Conservation (phyloP, 768 basidiomycete species). For the Paxillus ammoniavirescens region DNA sequence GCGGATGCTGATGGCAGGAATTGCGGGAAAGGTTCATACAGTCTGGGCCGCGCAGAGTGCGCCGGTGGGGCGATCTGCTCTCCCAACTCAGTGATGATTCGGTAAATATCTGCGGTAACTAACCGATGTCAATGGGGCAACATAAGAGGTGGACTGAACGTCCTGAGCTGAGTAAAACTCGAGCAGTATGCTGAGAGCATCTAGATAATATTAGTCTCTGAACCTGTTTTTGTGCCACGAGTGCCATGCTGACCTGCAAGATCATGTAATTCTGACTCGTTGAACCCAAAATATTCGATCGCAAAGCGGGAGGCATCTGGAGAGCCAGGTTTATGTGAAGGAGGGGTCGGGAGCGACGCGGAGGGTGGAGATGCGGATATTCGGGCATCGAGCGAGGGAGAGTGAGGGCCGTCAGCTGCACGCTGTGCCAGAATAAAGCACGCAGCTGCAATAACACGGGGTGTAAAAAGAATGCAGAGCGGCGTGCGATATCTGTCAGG, state of each 20-base stretch:
- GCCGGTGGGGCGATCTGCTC: conserved; percentile 51
- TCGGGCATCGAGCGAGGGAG: conserved; percentile 70
- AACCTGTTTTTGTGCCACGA: not conserved
- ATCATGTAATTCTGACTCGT: conserved; percentile 51
- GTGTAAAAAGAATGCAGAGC: conserved; percentile 66
- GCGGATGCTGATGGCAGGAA: conserved; percentile 18
- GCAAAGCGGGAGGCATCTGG: conserved; percentile 69
- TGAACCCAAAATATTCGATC: conserved; percentile 65
- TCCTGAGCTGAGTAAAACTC: conserved; percentile 75
- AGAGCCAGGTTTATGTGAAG: conserved; percentile 70
- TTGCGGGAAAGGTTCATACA: conserved; percentile 43
- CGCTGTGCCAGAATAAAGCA: conserved; percentile 78
- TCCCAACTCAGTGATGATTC: conserved; percentile 7
- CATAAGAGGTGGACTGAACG: conserved; percentile 45
- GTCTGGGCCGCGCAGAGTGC: conserved; percentile 32
- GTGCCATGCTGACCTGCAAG: conserved; percentile 53
- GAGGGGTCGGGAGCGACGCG: conserved; percentile 77
- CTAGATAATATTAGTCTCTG: conserved; percentile 36
- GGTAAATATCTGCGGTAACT: conserved; percentile 22
- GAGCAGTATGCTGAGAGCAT: conserved; percentile 61
- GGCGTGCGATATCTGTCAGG: conserved; percentile 70
- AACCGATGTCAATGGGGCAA: conserved; percentile 50
- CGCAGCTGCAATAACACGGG: conserved; percentile 71
- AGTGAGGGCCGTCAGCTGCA: conserved; percentile 69
- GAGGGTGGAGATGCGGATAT: conserved; percentile 71